These are phyloP conservation scores for Colletotrichum tropicicola DNA, from an alignment of 2,329 filamentous ascomycete species.

Conservation along the genomic window DNA sequence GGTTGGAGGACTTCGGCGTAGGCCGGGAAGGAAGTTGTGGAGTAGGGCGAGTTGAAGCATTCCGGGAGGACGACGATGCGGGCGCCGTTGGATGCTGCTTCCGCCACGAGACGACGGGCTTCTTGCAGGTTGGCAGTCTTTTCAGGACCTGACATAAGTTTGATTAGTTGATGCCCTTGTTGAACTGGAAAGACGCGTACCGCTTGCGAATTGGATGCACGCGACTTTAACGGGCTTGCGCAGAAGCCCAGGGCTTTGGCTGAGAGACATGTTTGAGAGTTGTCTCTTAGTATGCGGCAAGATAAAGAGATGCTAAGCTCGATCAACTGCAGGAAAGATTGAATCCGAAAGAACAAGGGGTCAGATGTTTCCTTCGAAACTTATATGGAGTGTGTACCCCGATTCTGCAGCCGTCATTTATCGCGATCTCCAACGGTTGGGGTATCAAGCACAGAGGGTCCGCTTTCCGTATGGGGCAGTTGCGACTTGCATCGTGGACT, in stretches of 20 bases:
- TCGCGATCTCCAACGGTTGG: conserved; percentile 2
- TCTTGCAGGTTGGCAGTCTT: conserved; percentile 85
- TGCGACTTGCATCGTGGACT: neutral
- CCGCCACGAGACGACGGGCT: conserved; percentile 82
- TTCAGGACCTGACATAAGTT: conserved; percentile 65
- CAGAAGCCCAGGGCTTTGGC: neutral
- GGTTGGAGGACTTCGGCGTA: conserved; percentile 91
- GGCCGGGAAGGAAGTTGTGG: conserved; percentile 85
- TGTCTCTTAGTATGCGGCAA: no score
- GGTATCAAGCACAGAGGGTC: neutral
- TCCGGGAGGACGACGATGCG: conserved; percentile 92
- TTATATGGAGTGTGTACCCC: neutral
- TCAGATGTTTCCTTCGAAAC: no score
- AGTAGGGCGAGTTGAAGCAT: conserved; percentile 99
- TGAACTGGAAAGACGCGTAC: neutral
- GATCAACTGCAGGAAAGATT: no score
- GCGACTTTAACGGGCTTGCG: conserved; percentile 78
- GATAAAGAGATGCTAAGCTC: no score
- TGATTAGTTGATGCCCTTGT: neutral
- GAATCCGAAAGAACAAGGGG: no score
- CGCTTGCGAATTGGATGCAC: conserved; percentile 79
- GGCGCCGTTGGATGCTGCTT: conserved; percentile 79
- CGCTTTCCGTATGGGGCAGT: neutral
- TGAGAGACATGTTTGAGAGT: neutral
- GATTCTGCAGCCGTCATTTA: neutral